Base-by-base conservation (phyloP, 2,329 filamentous ascomycete species). In the Metarhizium humberi region DNA sequence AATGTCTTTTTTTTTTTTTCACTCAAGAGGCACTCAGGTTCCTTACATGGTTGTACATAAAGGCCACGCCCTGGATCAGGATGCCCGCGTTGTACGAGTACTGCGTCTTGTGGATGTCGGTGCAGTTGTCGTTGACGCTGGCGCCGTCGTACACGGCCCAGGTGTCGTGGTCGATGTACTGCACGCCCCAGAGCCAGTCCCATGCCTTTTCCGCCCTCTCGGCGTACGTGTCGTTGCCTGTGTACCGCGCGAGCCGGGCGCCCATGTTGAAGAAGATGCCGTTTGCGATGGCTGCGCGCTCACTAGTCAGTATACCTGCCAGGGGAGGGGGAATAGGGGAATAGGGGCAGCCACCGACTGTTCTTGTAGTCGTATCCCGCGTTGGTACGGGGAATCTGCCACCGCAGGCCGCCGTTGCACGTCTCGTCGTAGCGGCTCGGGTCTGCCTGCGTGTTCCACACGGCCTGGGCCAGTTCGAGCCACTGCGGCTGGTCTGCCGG, bases 291-390 rank as follows among this genome's bases (percentile, higher is more conserved):
- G 51, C 51, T 52, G 51, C 40, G 25, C 3, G 42, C 6, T 11
- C 18, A 1, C 0, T 1, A 25, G 3, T 25, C 25, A 25, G 25
- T 4, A 4, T 25, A 25, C 25, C 25, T 25, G 25, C 25, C 25
- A 18, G 16, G 40, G 11, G 6, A 6, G 16, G 40, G n/a, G 40
- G n/a, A 1, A 3, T 25, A 3, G 20, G 20, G 20, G 20, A 25
- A 1, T 25, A 25, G 20, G 20, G n/a, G 20, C n/a, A 30, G 20
- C 11, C 20, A 56, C 65, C 59, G 50, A 74, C 71, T 73, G 69
- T 84, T 85, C 67, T 85, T 92, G 75, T 92, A 90, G 64, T 84
- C 77, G 68, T 88, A 92, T 30, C 88, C 88, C 40, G 75, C 77
- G 67, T 90, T 89, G 61, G 85, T 84, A 3, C 78, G 73, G 61